Evolutionary conservation across 306 rosid genomes (phyloP).

Genomic region (Fragaria vesca): DNA sequence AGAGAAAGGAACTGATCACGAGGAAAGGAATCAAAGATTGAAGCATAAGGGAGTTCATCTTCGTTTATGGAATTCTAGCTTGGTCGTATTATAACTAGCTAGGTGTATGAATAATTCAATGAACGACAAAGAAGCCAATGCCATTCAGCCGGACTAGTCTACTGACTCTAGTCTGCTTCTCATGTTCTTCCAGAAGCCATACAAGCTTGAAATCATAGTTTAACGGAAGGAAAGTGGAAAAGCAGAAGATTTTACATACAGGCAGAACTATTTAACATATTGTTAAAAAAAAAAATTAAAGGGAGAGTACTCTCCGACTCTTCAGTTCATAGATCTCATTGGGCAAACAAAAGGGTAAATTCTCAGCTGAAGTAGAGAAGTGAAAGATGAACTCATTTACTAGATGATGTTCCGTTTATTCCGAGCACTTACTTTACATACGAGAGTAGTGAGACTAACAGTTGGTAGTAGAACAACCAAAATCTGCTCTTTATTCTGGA

Average conservation of each 20-base stretch:
- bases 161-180: background rate
- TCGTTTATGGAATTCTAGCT: background rate
- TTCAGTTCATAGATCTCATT: no score
- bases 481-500: constrained; percentile 6
- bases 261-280: background rate
- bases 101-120: no score
- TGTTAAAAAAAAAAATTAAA: background rate
- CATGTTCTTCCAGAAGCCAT: background rate
- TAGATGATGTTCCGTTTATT: background rate
- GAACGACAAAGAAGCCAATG: background rate
- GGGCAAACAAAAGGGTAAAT: background rate
- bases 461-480: constrained; percentile 4
- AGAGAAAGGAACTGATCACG: background rate
- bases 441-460: background rate
- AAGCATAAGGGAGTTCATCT: background rate
- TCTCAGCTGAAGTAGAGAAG: background rate
- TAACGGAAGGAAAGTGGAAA: background rate
- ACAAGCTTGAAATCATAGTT: background rate
- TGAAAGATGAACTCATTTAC: background rate
- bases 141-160: background rate
- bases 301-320: no score
- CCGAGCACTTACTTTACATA: background rate
- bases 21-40: background rate
- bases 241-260: background rate
- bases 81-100: background rate